Base-by-base conservation (phyloP, 139 green algal genomes). In the Spirogloea muscicola region DNA sequence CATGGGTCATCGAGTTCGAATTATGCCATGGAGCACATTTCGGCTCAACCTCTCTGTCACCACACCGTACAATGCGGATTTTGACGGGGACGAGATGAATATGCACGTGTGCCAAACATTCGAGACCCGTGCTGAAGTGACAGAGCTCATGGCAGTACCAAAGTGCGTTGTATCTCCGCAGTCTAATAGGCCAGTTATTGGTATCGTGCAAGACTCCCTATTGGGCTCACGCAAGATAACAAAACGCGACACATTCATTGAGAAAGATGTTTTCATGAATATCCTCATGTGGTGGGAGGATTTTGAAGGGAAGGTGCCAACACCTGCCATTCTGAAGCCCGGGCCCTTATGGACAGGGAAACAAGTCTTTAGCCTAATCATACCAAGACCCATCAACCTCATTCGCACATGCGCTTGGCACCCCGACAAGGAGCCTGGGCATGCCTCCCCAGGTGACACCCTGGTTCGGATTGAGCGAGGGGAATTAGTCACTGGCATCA, bases 21-120 rank as follows among this genome's bases (percentile, higher is more conserved):
- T 99, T 82, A 87, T 99, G 85, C 91, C 77, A n/a, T 86, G 80
- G 48, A 86, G 75, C 33, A 89, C 85, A 33, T 95, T 93, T 78
- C 84, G 92, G 16, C 84, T 97, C 39, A 97, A 97, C 84, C 86
- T 98, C 25, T 89, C 85, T 6, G 95, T 99, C 48, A 99, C 95
- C 2, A 92, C 90, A 39, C 94, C 95, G n/a, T 99, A 99, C 91
- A 99, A 99, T 84, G 95, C 95, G 57, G 95, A 99, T 81, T 99
- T 99, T 84, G 95, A 99, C 72, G 95, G 95, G 25, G 95, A 99
- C 76, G 95, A 99, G 86, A 99, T 99, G 95, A 99, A 99, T 91
- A 98, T 99, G 95, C 95, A 99, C 84, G 87, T 98, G 37, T 90
- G 90, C 40, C 94, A 97, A 85, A 90, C 85, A 21, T 90, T 92